Evolutionary conservation across 371 early-diverging fungal genomes (phyloP), one percentile per base, ranked within the genome.

Genomic region (Syncephalastrum contaminatum): DNA sequence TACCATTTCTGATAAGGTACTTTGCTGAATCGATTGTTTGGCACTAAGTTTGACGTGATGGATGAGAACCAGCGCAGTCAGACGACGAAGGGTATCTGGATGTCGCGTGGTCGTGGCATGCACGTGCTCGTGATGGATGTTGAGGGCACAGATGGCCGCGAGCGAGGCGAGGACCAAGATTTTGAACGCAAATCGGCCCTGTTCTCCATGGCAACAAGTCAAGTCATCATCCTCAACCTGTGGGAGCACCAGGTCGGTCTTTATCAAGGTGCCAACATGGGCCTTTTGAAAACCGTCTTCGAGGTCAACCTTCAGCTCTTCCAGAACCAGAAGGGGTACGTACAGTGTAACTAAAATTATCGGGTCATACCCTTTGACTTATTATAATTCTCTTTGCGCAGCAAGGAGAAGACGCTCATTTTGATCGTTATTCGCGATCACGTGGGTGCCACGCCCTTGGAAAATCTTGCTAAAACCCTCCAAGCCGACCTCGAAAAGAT

Each of bases 211-310:
- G 96, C 99, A 1, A 92, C 94, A 10, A 81, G 94, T 45, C 95
- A 98, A 72, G 97, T 97, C 25, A 84, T 99, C 46, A 89, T 99
- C 58, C 82, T 99, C 54, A 99, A 99, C 73, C 79, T 98, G 75
- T 99, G 97, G 96, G 99, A 99, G 63, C 88, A 95, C 67, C 90
- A 89, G 76, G 97, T 99, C 15, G 99, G 98, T 41, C 82, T 99
- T 39, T 99, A 98, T 81, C 93, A 97, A 67, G 98, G 98, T 40
- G 99, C 99, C 24, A 99, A 98, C 70, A 94, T 99, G 95, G 97
- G 96, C n/a, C 77, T 99, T 49, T 80, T 99, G 42, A 96, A 95
- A 72, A 98, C 97, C 7, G 99, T 99, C 2, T 88, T 99, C 70
- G 99, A 99, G 62, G 98, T 99, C 54, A 95, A 99, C 66, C 71